A percentile compares a stretch with the other conserved stretches of the same genome.
Conservation (phyloP, 1,139 yeast genomes). For the Kurtzmaniella quercitrusa region DNA sequence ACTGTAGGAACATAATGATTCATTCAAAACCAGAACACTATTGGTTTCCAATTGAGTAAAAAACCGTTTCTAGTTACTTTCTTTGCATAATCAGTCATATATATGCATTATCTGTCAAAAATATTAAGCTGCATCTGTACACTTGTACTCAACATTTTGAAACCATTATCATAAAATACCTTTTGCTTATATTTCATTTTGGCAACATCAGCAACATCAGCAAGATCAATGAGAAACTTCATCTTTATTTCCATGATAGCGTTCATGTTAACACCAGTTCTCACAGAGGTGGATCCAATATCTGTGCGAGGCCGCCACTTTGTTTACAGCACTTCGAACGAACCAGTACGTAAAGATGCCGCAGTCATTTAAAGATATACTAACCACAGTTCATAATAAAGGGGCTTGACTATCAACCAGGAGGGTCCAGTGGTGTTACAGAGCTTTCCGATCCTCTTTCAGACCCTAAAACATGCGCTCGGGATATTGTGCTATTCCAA, state of each 20-base stretch:
- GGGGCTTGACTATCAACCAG: conserved; percentile 87
- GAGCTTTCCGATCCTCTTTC: conserved; percentile 65
- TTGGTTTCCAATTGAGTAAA: no score
- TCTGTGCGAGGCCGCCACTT: conserved; percentile 66
- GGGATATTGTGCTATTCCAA: conserved; percentile 73
- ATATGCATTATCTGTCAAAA: no score
- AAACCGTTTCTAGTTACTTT: no score
- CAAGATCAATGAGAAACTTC: not conserved
- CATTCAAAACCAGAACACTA: no score
- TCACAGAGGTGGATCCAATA: conserved; percentile 52
- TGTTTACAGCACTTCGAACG: conserved; percentile 68
- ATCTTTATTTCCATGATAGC: not conserved
- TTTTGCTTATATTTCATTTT: no score
- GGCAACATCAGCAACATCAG: no score
- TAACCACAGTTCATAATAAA: conserved; percentile 54
- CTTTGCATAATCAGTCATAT: no score
- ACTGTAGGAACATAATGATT: no score
- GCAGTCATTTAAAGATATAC: conserved; percentile 9
- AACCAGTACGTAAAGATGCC: conserved; percentile 52
- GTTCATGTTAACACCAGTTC: not conserved
- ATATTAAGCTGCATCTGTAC: no score
- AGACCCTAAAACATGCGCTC: conserved; percentile 61
- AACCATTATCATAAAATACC: no score
- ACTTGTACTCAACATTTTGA: no score
- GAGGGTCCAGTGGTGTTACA: conserved; percentile 72